Base-by-base conservation (phyloP, 805 yeast species). In the Schizosaccharomyces osmophilus region DNA sequence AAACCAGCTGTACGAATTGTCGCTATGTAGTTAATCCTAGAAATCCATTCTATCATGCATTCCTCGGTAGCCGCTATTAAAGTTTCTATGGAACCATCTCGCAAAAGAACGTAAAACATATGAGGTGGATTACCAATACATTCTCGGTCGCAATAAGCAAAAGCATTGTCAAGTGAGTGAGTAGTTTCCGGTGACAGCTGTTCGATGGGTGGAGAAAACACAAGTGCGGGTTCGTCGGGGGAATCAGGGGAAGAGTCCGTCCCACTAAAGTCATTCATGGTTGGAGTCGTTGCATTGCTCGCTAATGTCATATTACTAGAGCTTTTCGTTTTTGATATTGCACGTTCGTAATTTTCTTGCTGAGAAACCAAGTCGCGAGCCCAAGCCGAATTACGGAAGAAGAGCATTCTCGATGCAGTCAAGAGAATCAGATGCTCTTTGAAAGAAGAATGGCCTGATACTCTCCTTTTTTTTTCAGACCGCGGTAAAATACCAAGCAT, bases 41-140 rank as follows among this genome's bases (percentile, higher is more conserved):
- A 73, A 51, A 82, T 75, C 89, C 89, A 84, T 24, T 78, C 77
- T 17, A 70, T 67, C 69, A 78, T 71, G 54, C 81, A 85, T 29
- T 70, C 69, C 22, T 69, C 67, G 26, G 72, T 71, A 5, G 68
- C 69, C 15, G 81, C 79, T 71, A 77, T 62, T 73, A 70, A 65
- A 69, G 71, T 68, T 63, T 71, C 73, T 55, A 68, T 69, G 17
- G 68, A 62, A 5, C 69, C 70, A 17, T 68, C 71, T 15, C 70
- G 63, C 19, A 68, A 66, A 3, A 69, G 68, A 5, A 72, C 65
- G 17, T 69, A 63, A 63, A 74, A 70, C 39, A 29, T 8, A 29
- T 69, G 62, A 65, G 63, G 61, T 60, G 61, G 61, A 36, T 62
- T 63, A 58, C 61, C 55, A 60, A 31, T 66, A 45, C 65, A 62